These are phyloP conservation scores for Alnus rubra DNA, from an alignment of 306 rosid genomes.

Conservation along the genomic window DNA sequence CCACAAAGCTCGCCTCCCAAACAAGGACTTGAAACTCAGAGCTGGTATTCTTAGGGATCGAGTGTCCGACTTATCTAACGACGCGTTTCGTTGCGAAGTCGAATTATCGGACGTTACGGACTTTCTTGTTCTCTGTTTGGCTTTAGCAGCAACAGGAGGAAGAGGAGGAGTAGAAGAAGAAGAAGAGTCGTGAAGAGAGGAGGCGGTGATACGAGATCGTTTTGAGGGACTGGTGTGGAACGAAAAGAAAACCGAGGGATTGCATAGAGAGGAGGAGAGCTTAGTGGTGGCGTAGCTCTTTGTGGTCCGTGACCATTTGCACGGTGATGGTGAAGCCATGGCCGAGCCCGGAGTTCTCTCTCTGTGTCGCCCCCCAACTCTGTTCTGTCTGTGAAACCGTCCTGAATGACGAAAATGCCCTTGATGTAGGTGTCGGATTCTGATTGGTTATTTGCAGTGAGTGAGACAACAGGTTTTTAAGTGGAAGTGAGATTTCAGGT, in stretches of 20 bases:
- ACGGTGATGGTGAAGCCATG: conserved; percentile 43
- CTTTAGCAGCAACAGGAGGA: conserved; percentile 12
- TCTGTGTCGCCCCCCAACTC: neutral
- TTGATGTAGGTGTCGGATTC: neutral
- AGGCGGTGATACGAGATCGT: conserved; percentile 33
- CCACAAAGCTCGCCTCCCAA: conserved; percentile 45
- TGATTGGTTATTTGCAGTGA: neutral
- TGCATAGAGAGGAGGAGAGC: conserved; percentile 19
- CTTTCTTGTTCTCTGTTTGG: conserved; percentile 19
- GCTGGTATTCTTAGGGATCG: neutral
- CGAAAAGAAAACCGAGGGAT: conserved; percentile 14
- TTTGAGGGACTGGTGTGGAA: conserved; percentile 12
- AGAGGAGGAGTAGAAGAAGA: conserved; percentile 24
- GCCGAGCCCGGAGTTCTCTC: neutral
- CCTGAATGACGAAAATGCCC: neutral
- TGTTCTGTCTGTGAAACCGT: neutral
- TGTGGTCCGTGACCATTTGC: conserved; percentile 19
- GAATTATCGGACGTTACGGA: conserved; percentile 18
- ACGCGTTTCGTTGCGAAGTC: conserved; percentile 18
- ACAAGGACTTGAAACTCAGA: conserved; percentile 35
- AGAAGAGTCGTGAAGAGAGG: conserved; percentile 25
- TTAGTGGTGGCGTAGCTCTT: conserved; percentile 7
- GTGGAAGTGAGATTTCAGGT: no score
- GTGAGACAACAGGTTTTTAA: no score
- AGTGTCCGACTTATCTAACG: neutral